phyloP scores from a whole-genome alignment of 2,329 filamentous ascomycete genomes.

The Nemania diffusa region DNA sequence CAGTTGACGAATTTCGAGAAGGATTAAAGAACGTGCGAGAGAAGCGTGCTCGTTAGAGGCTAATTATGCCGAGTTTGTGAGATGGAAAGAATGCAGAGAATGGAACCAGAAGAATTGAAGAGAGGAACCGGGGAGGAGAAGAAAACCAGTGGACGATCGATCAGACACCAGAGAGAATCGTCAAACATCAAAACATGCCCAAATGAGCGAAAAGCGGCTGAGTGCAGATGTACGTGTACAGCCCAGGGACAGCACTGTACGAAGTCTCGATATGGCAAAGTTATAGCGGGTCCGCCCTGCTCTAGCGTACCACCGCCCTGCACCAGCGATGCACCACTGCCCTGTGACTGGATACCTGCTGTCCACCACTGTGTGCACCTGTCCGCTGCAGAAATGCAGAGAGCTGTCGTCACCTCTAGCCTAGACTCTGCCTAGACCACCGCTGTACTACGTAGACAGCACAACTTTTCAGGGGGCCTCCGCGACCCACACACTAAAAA shows the following conservation, averaged over 20 bases:
- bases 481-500: neutral
- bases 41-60: neutral
- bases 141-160: neutral
- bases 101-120: neutral
- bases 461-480: neutral
- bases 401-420: neutral
- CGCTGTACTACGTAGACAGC: too few species aligned
- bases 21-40: neutral
- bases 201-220: constrained; percentile 19
- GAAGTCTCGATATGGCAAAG: neutral
- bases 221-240: constrained; percentile 14
- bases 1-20: neutral
- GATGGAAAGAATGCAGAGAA: neutral
- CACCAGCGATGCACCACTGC: neutral
- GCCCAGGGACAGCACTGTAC: neutral
- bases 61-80: neutral
- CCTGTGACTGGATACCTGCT: neutral
- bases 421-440: neutral
- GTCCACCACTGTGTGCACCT: too few species aligned
- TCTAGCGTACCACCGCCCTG: too few species aligned
- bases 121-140: neutral
- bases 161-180: neutral
- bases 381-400: neutral
- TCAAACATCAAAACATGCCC: constrained; percentile 15
- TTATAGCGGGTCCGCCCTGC: neutral